Percentiles rank a stretch among this genome's conserved stretches.
Conservation (phyloP, 1,284 basidiomycete species). For the Anthracocystis panici-leucophaei region DNA sequence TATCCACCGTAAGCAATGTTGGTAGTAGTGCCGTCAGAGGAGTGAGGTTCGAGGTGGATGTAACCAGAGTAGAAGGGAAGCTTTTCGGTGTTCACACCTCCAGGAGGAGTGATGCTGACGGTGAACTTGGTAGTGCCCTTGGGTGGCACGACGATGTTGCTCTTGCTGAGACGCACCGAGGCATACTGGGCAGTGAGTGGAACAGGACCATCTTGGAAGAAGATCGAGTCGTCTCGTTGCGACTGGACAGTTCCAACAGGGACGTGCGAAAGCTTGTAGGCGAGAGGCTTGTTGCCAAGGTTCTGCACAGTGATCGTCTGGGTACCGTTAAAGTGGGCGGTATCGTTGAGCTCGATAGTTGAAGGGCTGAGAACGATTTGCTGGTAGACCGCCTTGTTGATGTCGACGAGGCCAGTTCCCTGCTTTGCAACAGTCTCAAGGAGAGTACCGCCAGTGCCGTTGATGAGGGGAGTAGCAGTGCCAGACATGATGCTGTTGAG, state of each 20-base stretch:
- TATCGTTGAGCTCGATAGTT: conserved; percentile 79
- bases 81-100: conserved; percentile 71
- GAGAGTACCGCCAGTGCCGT: conserved; percentile 73
- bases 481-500: conserved; percentile 75
- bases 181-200: conserved; percentile 73
- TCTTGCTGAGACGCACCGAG: conserved; percentile 71
- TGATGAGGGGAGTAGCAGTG: conserved; percentile 74
- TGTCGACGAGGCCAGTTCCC: conserved; percentile 78
- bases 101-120: conserved; percentile 71
- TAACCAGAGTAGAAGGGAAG: conserved; percentile 77
- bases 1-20: conserved; percentile 55
- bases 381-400: conserved; percentile 76
- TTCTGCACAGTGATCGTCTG: conserved; percentile 61
- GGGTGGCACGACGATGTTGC: conserved; percentile 69
- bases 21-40: conserved; percentile 30
- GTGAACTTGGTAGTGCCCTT: conserved; percentile 67
- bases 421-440: conserved; percentile 76
- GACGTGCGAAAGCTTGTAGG: conserved; percentile 60
- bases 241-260: conserved; percentile 68
- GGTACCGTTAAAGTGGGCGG: conserved; percentile 70
- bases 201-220: conserved; percentile 72
- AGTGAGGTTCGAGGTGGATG: conserved; percentile 72
- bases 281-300: conserved; percentile 46
- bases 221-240: conserved; percentile 49
- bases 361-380: conserved; percentile 74